These are phyloP conservation scores for Bacidia rubella DNA, from an alignment of 495 filamentous ascomycete species.

Conservation along the genomic window DNA sequence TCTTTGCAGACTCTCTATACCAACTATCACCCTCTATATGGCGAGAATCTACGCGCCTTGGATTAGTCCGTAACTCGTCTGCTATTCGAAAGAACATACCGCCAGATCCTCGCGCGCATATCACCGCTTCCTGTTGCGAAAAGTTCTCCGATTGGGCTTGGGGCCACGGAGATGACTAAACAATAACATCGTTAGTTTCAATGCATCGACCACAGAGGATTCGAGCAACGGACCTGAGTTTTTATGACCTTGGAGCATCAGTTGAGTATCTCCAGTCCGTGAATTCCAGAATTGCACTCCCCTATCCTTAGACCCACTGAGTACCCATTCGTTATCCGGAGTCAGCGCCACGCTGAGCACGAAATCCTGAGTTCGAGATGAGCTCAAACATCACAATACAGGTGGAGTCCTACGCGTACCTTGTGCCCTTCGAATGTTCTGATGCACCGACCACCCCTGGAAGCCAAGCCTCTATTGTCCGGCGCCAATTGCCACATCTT, in stretches of 20 bases:
- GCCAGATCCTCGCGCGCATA: conserved; percentile 86
- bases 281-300: conserved; percentile 93
- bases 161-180: conserved; percentile 73
- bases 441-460: conserved; percentile 68
- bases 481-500: conserved; percentile 87
- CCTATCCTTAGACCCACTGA: conserved; percentile 81
- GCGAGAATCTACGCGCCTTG: background rate
- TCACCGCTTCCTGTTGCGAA: conserved; percentile 86
- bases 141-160: conserved; percentile 62
- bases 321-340: conserved; percentile 76
- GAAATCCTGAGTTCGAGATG: conserved; percentile 50
- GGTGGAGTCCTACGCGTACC: conserved; percentile 38
- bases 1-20: background rate
- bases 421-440: conserved; percentile 87
- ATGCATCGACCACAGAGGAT: background rate
- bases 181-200: conserved; percentile 2
- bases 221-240: conserved; percentile 48
- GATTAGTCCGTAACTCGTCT: background rate
- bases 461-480: conserved; percentile 37
- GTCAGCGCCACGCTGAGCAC: conserved; percentile 81
- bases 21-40: background rate
- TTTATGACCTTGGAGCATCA: conserved; percentile 90
- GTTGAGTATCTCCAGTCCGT: conserved; percentile 69
- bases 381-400: conserved; percentile 9
- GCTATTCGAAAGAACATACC: conserved; percentile 31